These are phyloP conservation scores for Didymosphaeria variabile DNA, from an alignment of 2,329 filamentous ascomycete species.

Conservation along the genomic window DNA sequence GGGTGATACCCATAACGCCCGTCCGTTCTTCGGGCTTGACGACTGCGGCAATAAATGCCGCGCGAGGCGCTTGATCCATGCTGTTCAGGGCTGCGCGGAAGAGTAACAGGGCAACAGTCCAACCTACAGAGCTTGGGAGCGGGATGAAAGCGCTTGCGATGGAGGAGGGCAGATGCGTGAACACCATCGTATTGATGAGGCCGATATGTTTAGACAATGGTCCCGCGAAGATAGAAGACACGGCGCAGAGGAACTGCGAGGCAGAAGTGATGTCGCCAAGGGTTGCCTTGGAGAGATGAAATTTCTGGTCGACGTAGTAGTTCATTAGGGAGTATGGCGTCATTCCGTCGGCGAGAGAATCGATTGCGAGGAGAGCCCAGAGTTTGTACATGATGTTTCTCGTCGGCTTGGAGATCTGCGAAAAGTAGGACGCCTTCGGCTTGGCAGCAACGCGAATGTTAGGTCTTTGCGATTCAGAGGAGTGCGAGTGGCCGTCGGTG, in stretches of 20 bases:
- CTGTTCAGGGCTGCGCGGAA: slow-evolving; percentile 70
- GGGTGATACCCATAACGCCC: slow-evolving; percentile 75
- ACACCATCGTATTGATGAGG: slow-evolving; percentile 65
- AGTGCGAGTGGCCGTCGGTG: slow-evolving; percentile 37
- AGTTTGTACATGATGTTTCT: slow-evolving; percentile 69
- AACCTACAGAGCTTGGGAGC: slow-evolving; percentile 59
- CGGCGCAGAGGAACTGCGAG: slow-evolving; percentile 59
- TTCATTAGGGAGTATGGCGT: slow-evolving; percentile 48
- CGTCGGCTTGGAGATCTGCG: slow-evolving; percentile 66
- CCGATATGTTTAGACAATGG: slow-evolving; percentile 67
- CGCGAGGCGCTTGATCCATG: slow-evolving; percentile 74
- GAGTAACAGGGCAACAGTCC: slow-evolving; percentile 65
- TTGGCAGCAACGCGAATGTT: slow-evolving; percentile 1
- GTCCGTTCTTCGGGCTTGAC: slow-evolving; percentile 72
- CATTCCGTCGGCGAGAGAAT: slow-evolving; percentile 73
- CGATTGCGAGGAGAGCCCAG: slow-evolving; percentile 71
- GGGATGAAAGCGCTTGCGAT: slow-evolving; percentile 66
- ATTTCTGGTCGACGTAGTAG: slow-evolving; percentile 49
- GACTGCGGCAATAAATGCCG: slow-evolving; percentile 73
- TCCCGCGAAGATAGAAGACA: slow-evolving; percentile 66
- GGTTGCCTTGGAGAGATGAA: slow-evolving; percentile 57
- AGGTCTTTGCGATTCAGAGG: slow-evolving; percentile 9
- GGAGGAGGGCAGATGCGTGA: slow-evolving; percentile 67
- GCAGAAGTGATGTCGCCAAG: slow-evolving; percentile 67
- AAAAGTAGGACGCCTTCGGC: slow-evolving; percentile 52